Base-by-base conservation (phyloP, 108 stramenopile species). In the Skeletonema menzelii region DNA sequence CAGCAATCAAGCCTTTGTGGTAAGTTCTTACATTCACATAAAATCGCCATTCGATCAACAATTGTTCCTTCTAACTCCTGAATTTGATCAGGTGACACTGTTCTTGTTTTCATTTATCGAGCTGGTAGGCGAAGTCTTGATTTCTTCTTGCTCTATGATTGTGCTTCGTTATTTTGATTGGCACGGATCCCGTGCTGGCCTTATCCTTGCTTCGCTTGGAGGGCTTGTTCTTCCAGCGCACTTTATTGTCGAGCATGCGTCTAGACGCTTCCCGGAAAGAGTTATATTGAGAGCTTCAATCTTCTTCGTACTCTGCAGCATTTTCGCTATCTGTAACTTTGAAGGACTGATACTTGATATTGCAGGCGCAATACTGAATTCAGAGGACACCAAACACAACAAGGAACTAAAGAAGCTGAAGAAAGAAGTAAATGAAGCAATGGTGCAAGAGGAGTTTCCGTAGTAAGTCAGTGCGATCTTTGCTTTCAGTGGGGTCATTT, bases 261-360 rank as follows among this genome's bases (percentile, higher is more conserved):
- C 89, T 1, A 74, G 84, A 30, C 62, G 60, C 30, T 90, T 80
- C 65, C 88, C 90, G n/a, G 91, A 93, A 63, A 73, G 91, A 61
- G 24, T 65, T n/a, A 84, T 86, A n/a, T 72, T 89, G 67, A 76
- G 73, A 47, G 81, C 78, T 72, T 55, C 79, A 47, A 76, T 88
- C 12, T 0, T 82, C 12, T 42, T 88, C 22, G 74, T 86, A 12
- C 64, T 75, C 31, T 20, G 77, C 10, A 86, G 89, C 20, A 63
- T 84, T 15, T 49, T 88, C n/a, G 62, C 84, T 10, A 87, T 87
- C 64, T 68, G 87, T 19, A 93, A 93, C 73, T 83, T 80, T 6
- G 69, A 80, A 47, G 74, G 69, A 38, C 61, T 80, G n/a, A 44
- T 58, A 14, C 42, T 80, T 20, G 79, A 80, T 70, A 15, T 63